A percentile compares a stretch with the other conserved stretches of the same genome.
phyloP scores from a whole-genome alignment of 768 basidiomycete genomes.

The Podaxis carcinomalis region DNA sequence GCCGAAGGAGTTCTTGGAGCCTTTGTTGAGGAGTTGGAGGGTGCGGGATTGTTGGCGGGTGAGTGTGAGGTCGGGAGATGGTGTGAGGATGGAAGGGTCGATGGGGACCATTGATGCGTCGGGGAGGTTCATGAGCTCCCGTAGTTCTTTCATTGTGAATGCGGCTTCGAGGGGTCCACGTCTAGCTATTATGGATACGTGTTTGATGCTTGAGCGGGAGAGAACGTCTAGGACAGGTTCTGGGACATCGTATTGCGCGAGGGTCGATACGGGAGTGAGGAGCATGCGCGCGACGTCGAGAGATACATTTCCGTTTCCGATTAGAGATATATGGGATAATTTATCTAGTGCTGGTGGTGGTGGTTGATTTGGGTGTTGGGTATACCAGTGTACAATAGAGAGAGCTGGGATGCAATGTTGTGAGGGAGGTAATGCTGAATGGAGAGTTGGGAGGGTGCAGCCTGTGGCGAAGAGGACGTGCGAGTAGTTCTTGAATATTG shows the following conservation, averaged over 20 bases:
- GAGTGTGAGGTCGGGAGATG: conserved; percentile 26
- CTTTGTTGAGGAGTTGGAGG: conserved; percentile 61
- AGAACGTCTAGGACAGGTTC: conserved; percentile 67
- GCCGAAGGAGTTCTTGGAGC: conserved; percentile 48
- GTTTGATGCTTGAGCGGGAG: conserved; percentile 53
- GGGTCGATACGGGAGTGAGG: conserved; percentile 59
- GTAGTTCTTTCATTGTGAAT: conserved; percentile 89
- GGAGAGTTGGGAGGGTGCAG: conserved; percentile 61
- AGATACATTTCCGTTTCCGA: conserved; percentile 95
- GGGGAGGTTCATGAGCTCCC: conserved; percentile 72
- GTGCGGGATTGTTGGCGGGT: conserved; percentile 65
- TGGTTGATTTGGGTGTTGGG: conserved; percentile 74
- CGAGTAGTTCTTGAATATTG: conserved; percentile 70
- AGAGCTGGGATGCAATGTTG: conserved; percentile 66
- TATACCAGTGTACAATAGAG: conserved; percentile 94
- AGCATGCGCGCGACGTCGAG: conserved; percentile 90
- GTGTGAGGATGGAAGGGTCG: conserved; percentile 36
- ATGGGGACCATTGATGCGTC: conserved; percentile 68
- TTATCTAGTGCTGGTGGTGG: conserved; percentile 61
- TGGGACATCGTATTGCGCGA: conserved; percentile 78
- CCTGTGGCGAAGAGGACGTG: conserved; percentile 88
- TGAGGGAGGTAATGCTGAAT: conserved; percentile 48
- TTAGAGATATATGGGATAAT: conserved; percentile 69
- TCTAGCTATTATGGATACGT: conserved; percentile 80
- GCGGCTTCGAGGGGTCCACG: conserved; percentile 87